phyloP scores from a whole-genome alignment of 805 yeast genomes.

The Pichia cephalocereana region DNA sequence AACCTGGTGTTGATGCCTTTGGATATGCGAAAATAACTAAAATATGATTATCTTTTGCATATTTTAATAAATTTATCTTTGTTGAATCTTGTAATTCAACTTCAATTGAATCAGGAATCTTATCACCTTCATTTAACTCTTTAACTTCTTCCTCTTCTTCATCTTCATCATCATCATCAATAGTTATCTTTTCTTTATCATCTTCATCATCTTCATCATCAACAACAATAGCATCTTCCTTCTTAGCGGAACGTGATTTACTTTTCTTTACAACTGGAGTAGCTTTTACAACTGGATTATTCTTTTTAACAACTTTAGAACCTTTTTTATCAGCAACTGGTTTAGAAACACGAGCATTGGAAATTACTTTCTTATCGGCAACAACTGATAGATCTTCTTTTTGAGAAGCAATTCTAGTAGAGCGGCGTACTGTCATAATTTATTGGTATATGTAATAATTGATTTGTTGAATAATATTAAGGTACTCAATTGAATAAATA shows the following conservation, averaged over 20 bases:
- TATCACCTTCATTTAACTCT: slow-evolving; percentile 4
- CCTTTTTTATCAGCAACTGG: not conserved
- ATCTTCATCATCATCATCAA: not conserved
- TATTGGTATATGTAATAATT: not conserved
- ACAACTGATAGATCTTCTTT: slow-evolving; percentile 1
- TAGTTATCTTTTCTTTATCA: not conserved
- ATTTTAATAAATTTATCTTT: slow-evolving; percentile 17
- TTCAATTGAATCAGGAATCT: slow-evolving; percentile 6
- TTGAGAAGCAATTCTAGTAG: slow-evolving; percentile 4
- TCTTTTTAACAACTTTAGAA: not conserved
- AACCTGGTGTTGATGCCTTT: slow-evolving; percentile 90
- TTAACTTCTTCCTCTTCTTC: not conserved
- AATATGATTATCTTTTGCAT: slow-evolving; percentile 28
- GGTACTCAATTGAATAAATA: too few species aligned
- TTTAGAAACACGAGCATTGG: not conserved
- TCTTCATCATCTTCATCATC: slow-evolving; percentile 1
- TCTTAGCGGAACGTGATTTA: not conserved
- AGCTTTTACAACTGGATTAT: not conserved
- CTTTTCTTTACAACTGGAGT: not conserved
- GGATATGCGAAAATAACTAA: slow-evolving; percentile 74
- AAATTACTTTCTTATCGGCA: not conserved
- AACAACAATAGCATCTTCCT: not conserved
- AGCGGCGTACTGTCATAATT: slow-evolving; percentile 2
- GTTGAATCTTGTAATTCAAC: slow-evolving; percentile 44
- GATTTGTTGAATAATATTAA: not conserved